Conservation (phyloP, 176 grass and related monocot species). For the Ensete ventricosum region DNA sequence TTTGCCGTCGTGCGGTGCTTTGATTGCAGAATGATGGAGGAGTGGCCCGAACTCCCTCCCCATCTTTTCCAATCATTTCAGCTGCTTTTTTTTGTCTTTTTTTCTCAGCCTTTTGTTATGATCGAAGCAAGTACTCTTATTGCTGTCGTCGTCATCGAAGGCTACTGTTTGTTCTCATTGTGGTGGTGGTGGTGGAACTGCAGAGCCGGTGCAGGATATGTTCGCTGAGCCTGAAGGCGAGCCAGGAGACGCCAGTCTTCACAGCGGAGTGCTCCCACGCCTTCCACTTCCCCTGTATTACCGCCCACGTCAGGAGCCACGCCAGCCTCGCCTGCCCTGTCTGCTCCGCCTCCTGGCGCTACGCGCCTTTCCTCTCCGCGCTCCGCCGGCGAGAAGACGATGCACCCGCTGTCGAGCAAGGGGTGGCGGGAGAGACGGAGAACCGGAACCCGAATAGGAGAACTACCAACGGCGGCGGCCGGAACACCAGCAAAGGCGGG, state of each 20-base stretch:
- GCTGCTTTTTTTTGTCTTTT: background rate
- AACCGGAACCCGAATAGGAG: constrained; percentile 16
- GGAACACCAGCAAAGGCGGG: background rate
- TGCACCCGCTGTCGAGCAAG: background rate
- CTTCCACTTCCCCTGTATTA: constrained; percentile 95
- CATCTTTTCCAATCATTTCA: background rate
- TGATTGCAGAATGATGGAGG: constrained; percentile 8
- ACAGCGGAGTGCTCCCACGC: constrained; percentile 88
- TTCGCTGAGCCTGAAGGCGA: constrained; percentile 53
- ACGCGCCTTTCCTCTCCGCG: constrained; percentile 60
- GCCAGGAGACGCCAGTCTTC: constrained; percentile 66
- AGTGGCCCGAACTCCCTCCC: background rate
- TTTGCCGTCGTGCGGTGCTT: background rate
- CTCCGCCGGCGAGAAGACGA: constrained; percentile 19
- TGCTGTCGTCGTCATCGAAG: background rate
- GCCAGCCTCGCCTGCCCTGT: constrained; percentile 59
- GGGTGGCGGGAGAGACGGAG: background rate
- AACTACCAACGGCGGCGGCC: background rate
- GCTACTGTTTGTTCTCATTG: background rate
- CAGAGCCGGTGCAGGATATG: constrained; percentile 80
- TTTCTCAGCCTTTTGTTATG: background rate
- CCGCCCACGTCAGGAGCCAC: constrained; percentile 37
- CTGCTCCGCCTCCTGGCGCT: constrained; percentile 63
- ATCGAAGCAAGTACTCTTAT: background rate
- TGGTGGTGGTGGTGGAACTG: background rate